Evolutionary conservation across 2,329 filamentous ascomycete genomes (phyloP).

Genomic region (Hymenoscyphus occultus): DNA sequence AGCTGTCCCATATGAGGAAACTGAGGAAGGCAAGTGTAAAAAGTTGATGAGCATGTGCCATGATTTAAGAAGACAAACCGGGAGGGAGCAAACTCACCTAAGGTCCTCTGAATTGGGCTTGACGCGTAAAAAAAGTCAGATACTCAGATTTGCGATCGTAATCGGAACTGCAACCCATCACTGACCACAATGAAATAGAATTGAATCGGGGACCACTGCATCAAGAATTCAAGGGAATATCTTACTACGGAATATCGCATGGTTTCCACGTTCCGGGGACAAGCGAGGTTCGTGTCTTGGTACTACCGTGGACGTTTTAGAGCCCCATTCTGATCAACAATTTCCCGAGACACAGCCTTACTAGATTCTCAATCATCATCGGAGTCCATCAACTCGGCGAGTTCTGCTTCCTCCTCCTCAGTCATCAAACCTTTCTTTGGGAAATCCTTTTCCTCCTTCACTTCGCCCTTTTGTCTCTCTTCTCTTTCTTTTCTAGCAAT

Average conservation of each 20-base stretch:
- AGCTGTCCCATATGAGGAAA: slow-evolving; percentile 1
- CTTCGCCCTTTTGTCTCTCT: slow-evolving; percentile 43
- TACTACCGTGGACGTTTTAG: background rate
- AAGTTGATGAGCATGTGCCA: too few species aligned
- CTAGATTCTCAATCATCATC: slow-evolving; percentile 54
- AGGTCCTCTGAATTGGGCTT: background rate
- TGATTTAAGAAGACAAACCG: background rate
- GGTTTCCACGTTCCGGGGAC: background rate
- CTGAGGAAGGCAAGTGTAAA: background rate
- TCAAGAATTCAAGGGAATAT: background rate
- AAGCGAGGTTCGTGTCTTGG: background rate
- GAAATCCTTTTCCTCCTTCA: slow-evolving; percentile 43
- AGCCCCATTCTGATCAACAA: background rate
- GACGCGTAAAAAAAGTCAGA: background rate
- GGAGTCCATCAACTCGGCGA: slow-evolving; percentile 81
- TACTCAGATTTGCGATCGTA: background rate
- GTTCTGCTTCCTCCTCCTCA: slow-evolving; percentile 86
- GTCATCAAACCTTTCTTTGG: slow-evolving; percentile 61
- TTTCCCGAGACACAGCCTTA: background rate
- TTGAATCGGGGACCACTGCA: background rate
- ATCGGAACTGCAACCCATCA: too few species aligned
- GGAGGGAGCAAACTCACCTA: background rate
- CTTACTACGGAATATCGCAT: background rate
- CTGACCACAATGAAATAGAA: background rate
- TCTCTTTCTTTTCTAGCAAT: slow-evolving; percentile 51